These are phyloP conservation scores for Cyclanthera cordifolia DNA, from an alignment of 306 rosid species.

Conservation along the genomic window DNA sequence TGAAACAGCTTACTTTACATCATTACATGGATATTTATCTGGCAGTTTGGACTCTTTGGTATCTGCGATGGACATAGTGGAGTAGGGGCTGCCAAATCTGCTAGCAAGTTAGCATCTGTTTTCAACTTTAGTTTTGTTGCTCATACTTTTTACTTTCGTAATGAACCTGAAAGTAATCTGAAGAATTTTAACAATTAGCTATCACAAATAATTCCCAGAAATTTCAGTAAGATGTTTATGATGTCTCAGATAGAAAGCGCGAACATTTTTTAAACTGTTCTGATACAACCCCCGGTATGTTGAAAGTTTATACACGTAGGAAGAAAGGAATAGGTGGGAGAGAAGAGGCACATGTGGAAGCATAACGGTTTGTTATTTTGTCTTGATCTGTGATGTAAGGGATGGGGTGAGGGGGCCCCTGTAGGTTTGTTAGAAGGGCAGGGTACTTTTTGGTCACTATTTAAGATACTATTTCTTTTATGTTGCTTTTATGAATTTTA, in stretches of 20 bases:
- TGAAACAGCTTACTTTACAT: slow-evolving; percentile 21
- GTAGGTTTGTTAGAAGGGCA: too few species aligned
- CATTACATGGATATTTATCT: slow-evolving; percentile 22
- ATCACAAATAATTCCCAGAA: neutral
- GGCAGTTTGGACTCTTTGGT: slow-evolving; percentile 91
- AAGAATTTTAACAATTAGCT: neutral
- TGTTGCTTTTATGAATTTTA: too few species aligned
- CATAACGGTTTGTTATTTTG: too few species aligned
- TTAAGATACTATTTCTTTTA: too few species aligned
- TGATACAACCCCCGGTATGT: too few species aligned
- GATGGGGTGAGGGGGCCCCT: too few species aligned
- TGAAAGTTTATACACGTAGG: too few species aligned
- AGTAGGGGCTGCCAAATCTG: slow-evolving; percentile 77
- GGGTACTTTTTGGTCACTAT: too few species aligned
- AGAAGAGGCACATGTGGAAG: too few species aligned
- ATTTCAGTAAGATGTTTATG: neutral
- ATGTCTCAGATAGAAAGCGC: neutral
- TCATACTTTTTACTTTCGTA: neutral
- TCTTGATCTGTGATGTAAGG: too few species aligned
- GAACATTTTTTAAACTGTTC: neutral
- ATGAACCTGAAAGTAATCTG: neutral
- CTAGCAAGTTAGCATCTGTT: slow-evolving; percentile 69
- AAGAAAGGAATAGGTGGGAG: too few species aligned
- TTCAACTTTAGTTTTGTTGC: slow-evolving; percentile 18
- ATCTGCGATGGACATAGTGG: slow-evolving; percentile 96